Conservation (phyloP, 73 alveolate species). For the Blepharisma japonicum region DNA sequence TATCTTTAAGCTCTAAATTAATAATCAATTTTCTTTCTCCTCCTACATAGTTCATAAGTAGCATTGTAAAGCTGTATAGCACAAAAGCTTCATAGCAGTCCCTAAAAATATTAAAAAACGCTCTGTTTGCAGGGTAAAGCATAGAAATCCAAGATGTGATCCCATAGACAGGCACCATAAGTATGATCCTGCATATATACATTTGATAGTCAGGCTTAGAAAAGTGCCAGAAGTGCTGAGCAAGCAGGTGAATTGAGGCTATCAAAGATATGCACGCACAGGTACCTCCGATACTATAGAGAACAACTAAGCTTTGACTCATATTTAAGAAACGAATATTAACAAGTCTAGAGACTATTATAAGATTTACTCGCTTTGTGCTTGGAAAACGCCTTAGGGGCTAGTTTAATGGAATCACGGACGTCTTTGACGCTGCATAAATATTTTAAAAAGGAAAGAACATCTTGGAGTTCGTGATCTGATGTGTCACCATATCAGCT, state of each 20-base stretch:
- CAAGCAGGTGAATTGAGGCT: neutral
- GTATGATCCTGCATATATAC: slow-evolving; percentile 31
- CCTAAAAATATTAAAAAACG: slow-evolving; percentile 38
- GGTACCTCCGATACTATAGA: neutral
- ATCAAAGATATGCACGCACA: neutral
- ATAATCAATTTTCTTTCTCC: slow-evolving; percentile 51
- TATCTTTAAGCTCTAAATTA: slow-evolving; percentile 58
- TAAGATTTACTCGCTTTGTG: too few species aligned
- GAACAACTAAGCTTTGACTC: too few species aligned
- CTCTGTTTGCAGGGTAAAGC: slow-evolving; percentile 36
- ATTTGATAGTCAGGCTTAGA: slow-evolving; percentile 20
- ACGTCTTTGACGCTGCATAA: too few species aligned
- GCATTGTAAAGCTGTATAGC: slow-evolving; percentile 54
- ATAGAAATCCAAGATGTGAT: slow-evolving; percentile 42
- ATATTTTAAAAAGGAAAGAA: too few species aligned
- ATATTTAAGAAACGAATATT: too few species aligned
- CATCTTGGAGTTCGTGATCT: slow-evolving; percentile 49
- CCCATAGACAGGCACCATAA: slow-evolving; percentile 39
- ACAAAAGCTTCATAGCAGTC: slow-evolving; percentile 69
- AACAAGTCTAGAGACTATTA: too few species aligned
- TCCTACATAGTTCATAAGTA: slow-evolving; percentile 54
- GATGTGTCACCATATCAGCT: slow-evolving; percentile 63
- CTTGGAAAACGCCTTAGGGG: too few species aligned
- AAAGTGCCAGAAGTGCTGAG: neutral
- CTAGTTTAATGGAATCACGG: too few species aligned